Evolutionary conservation across 2,329 filamentous ascomycete species (phyloP).

Genomic region (Sclerotiophoma versabilis): DNA sequence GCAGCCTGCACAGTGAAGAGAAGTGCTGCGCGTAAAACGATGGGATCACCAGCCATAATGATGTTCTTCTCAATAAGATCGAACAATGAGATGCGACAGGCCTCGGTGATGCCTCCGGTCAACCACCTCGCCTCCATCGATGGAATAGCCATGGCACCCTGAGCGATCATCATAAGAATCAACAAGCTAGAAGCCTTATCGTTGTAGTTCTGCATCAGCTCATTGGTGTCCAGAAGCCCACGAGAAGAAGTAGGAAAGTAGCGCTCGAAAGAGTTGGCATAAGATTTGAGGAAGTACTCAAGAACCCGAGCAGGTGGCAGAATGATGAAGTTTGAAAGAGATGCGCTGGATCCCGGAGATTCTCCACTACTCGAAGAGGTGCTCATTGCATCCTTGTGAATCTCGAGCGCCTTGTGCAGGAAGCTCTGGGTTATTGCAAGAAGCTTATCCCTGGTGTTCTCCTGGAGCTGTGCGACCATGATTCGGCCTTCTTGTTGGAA

Average conservation of each 20-base stretch:
- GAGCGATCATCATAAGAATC: conserved; percentile 75
- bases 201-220: conserved; percentile 67
- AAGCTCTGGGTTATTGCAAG: conserved; percentile 76
- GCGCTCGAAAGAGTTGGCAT: conserved; percentile 69
- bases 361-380: conserved; percentile 52
- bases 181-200: conserved; percentile 71
- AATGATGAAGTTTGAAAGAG: conserved; percentile 67
- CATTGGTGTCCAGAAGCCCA: conserved; percentile 69
- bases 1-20: conserved; percentile 73
- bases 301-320: conserved; percentile 71
- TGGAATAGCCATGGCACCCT: conserved; percentile 71
- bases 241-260: conserved; percentile 70
- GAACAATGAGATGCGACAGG: conserved; percentile 74
- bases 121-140: conserved; percentile 70
- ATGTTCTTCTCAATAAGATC: conserved; percentile 76
- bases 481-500: conserved; percentile 56
- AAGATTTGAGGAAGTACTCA: conserved; percentile 71
- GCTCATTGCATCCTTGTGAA: conserved; percentile 63
- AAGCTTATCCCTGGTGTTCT: conserved; percentile 70
- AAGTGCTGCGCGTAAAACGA: conserved; percentile 69
- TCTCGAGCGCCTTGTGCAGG: conserved; percentile 73
- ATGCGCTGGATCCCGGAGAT: conserved; percentile 57
- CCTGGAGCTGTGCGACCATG: conserved; percentile 58
- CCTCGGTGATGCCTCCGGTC: conserved; percentile 72
- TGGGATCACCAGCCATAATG: conserved; percentile 69